These are phyloP conservation scores for Mimosa pudica DNA, from an alignment of 306 rosid genomes.

Conservation along the genomic window DNA sequence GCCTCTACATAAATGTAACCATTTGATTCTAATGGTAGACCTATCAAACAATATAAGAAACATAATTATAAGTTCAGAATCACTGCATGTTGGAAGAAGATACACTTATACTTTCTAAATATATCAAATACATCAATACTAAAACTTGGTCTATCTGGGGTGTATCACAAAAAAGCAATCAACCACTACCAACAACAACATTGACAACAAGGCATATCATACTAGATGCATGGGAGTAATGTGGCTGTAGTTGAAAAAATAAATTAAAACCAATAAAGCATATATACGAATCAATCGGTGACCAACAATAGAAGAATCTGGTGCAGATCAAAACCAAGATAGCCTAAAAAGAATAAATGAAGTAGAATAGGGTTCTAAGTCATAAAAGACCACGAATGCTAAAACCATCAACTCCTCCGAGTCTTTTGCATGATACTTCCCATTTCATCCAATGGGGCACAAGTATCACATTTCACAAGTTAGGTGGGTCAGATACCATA, in stretches of 20 bases:
- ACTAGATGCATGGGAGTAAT: no score
- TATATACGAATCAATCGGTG: background rate
- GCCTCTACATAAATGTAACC: slow-evolving; percentile 86
- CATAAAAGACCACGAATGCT: background rate
- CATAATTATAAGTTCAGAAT: slow-evolving; percentile 14
- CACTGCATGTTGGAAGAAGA: slow-evolving; percentile 25
- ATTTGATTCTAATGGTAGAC: slow-evolving; percentile 67
- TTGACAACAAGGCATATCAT: no score
- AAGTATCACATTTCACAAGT: background rate
- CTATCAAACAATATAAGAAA: slow-evolving; percentile 40
- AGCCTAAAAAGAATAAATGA: background rate
- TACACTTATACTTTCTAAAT: background rate
- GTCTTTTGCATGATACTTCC: background rate
- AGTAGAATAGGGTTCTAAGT: background rate
- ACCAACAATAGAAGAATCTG: background rate
- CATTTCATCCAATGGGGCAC: background rate
- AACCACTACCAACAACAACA: no score
- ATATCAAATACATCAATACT: background rate
- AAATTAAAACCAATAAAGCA: background rate
- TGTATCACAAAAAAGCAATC: background rate
- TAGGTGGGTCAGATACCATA: background rate
- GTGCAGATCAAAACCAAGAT: background rate
- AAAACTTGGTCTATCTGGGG: background rate
- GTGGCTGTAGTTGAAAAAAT: no score
- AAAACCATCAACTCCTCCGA: background rate